phyloP scores from a whole-genome alignment of 2,329 filamentous ascomycete genomes.

The Fusarium sp. region DNA sequence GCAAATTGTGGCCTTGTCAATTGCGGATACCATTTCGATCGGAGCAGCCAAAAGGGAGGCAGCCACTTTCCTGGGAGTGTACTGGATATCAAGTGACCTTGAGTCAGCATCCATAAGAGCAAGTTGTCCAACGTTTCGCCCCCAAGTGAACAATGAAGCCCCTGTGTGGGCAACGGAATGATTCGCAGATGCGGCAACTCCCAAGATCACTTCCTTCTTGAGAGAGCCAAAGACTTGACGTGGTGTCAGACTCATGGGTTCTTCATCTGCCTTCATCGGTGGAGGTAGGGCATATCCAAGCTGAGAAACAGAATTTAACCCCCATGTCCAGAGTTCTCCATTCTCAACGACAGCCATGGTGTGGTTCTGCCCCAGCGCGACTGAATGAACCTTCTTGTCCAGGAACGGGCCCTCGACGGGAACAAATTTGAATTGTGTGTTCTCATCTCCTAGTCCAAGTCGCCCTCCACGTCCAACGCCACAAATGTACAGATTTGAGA shows the following conservation, averaged over 20 bases:
- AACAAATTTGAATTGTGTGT: conserved; percentile 87
- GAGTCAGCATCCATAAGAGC: conserved; percentile 96
- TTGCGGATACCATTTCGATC: conserved; percentile 87
- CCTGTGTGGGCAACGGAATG: conserved; percentile 92
- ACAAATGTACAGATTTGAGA: conserved; percentile 93
- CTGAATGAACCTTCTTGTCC: conserved; percentile 80
- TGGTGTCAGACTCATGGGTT: conserved; percentile 84
- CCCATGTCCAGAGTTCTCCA: conserved; percentile 97
- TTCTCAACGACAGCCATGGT: conserved; percentile 86
- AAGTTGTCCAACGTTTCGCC: conserved; percentile 94
- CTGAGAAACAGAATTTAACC: conserved; percentile 87
- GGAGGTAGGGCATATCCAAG: conserved; percentile 85
- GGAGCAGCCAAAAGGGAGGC: conserved; percentile 78
- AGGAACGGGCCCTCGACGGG: conserved; percentile 84
- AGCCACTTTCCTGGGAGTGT: conserved; percentile 87
- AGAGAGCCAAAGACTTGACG: conserved; percentile 92
- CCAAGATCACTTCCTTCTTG: conserved; percentile 86
- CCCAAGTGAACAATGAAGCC: conserved; percentile 90
- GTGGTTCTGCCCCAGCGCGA: conserved; percentile 93
- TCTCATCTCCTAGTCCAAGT: conserved; percentile 90
- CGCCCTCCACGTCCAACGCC: conserved; percentile 93
- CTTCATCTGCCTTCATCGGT: conserved; percentile 79
- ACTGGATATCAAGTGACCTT: conserved; percentile 87
- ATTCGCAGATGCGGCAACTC: conserved; percentile 88
- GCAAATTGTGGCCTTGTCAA: conserved; percentile 89